Conservation (phyloP, 495 filamentous ascomycete genomes). For the Sordaria brevicollis region DNA sequence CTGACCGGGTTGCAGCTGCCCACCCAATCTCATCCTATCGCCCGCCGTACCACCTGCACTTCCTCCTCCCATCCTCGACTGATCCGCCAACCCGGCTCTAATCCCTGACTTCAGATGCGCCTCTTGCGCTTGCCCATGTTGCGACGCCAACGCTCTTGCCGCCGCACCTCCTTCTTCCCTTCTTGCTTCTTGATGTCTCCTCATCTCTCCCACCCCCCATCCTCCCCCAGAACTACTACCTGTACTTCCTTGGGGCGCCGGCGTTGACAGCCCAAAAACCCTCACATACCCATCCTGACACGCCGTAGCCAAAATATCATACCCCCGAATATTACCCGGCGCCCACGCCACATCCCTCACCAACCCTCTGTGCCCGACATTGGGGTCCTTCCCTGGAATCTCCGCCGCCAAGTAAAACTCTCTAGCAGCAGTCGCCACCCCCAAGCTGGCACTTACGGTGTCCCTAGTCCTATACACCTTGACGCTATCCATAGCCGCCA, state of each 20-base stretch:
- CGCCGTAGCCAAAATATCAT: constrained; percentile 83
- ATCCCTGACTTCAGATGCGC: constrained; percentile 36
- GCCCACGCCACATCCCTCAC: constrained; percentile 94
- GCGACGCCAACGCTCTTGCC: neutral
- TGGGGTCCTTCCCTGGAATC: constrained; percentile 33
- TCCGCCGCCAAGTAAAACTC: constrained; percentile 74
- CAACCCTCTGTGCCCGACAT: constrained; percentile 48
- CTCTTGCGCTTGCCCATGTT: neutral
- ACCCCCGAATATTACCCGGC: constrained; percentile 72
- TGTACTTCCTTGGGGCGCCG: constrained; percentile 7
- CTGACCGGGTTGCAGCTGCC: constrained; percentile 25
- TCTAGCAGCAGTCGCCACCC: constrained; percentile 38
- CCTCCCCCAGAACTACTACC: neutral
- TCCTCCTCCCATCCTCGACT: constrained; percentile 29
- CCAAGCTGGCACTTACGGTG: constrained; percentile 40
- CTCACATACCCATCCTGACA: constrained; percentile 84
- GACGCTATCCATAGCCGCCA: constrained; percentile 72
- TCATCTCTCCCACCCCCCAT: neutral
- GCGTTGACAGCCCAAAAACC: constrained; percentile 69
- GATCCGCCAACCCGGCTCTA: constrained; percentile 46
- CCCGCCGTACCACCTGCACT: constrained; percentile 6
- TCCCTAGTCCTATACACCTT: constrained; percentile 69
- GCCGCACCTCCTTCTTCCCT: constrained; percentile 13
- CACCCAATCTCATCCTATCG: neutral
- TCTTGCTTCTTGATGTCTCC: constrained; percentile 18